phyloP scores from a whole-genome alignment of 805 yeast genomes.

The Starmerella davenportii region DNA sequence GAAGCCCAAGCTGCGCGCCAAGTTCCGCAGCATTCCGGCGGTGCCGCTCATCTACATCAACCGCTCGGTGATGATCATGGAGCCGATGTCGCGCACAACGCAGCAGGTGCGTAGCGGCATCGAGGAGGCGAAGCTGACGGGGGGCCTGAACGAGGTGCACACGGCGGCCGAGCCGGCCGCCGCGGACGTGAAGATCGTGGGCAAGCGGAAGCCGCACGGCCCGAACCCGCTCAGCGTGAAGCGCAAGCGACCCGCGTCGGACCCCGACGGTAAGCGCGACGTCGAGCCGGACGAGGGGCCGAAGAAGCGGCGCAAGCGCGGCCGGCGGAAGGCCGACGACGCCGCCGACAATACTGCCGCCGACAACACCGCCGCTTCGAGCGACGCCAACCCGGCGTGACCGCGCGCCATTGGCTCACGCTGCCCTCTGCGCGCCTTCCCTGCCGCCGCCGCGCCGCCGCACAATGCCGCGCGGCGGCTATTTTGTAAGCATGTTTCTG shows the following conservation, averaged over 20 bases:
- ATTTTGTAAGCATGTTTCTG: too few relatives aligned
- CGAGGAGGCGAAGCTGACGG: slow-evolving; percentile 52
- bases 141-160: slow-evolving; percentile 56
- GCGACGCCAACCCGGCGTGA: too few relatives aligned
- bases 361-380: too few relatives aligned
- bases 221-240: slow-evolving; percentile 86
- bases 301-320: slow-evolving; percentile 15
- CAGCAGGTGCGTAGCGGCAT: slow-evolving; percentile 29
- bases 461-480: too few relatives aligned
- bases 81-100: slow-evolving; percentile 68
- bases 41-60: slow-evolving; percentile 76
- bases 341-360: background rate
- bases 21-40: slow-evolving; percentile 65
- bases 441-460: too few relatives aligned
- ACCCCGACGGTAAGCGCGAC: slow-evolving; percentile 10
- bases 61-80: slow-evolving; percentile 89
- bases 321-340: slow-evolving; percentile 6
- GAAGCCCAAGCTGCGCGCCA: slow-evolving; percentile 47
- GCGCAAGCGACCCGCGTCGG: slow-evolving; percentile 35
- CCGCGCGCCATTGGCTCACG: too few relatives aligned
- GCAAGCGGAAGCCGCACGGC: slow-evolving; percentile 34
- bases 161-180: slow-evolving; percentile 14
- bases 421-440: too few relatives aligned
- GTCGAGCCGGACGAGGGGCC: background rate
- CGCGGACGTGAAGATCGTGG: slow-evolving; percentile 10